A percentile compares a stretch with the other conserved stretches of the same genome.
Conservation (phyloP, 805 yeast genomes). For the Wickerhamomyces chambardii region DNA sequence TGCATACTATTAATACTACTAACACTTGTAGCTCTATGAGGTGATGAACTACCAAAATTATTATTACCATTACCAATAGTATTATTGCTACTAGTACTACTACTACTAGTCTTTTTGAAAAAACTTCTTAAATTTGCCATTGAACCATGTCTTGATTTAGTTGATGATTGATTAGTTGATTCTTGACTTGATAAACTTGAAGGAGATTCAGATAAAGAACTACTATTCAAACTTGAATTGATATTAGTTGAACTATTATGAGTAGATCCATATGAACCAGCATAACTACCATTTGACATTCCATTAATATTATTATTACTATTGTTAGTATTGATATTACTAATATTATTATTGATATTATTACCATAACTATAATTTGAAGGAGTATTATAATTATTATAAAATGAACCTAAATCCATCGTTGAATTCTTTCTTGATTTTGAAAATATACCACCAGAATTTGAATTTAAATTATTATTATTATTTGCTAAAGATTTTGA, state of each 20-base stretch:
- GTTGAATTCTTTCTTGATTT: slow-evolving; percentile 31
- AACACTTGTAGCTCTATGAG: slow-evolving; percentile 14
- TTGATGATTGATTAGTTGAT: slow-evolving; percentile 19
- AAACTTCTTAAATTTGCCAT: slow-evolving; percentile 73
- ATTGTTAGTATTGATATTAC: too few species aligned
- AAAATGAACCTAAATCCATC: slow-evolving; percentile 17
- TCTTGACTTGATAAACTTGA: slow-evolving; percentile 16
- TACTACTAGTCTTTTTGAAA: slow-evolving; percentile 38
- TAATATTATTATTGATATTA: too few species aligned
- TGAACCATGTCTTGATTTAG: slow-evolving; percentile 58
- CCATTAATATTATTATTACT: too few species aligned
- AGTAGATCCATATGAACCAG: too few species aligned
- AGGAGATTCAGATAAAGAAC: slow-evolving; percentile 14
- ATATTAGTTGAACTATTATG: slow-evolving; percentile 3
- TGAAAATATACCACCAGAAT: slow-evolving; percentile 36
- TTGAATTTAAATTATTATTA: slow-evolving; percentile 29
- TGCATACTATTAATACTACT: slow-evolving; percentile 2
- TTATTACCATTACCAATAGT: slow-evolving; percentile 1
- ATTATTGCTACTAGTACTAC: slow-evolving; percentile 5
- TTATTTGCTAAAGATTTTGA: slow-evolving; percentile 7
- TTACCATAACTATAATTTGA: too few species aligned
- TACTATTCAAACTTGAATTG: slow-evolving; percentile 22
- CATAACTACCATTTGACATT: too few species aligned
- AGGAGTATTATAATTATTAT: slow-evolving; percentile 8
- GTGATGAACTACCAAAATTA: slow-evolving; percentile 8